Percentiles rank a stretch among this genome's conserved stretches.
Evolutionary conservation across 768 basidiomycete species (phyloP).

Genomic region (Amylocystis lapponica): DNA sequence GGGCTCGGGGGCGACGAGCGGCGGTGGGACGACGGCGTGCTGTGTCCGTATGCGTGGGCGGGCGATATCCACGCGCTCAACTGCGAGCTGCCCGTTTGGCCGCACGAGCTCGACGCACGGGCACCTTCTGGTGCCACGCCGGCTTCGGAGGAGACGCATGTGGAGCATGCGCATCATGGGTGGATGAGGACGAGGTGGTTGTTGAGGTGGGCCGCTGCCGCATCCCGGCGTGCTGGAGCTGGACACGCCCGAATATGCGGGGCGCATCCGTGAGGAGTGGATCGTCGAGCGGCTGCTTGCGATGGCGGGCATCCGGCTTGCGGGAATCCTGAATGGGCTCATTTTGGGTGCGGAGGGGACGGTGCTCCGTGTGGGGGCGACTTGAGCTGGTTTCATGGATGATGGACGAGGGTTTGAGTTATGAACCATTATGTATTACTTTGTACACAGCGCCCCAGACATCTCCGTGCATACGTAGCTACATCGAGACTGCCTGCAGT

Average conservation of each 20-base stretch:
- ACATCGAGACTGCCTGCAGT: too few species aligned
- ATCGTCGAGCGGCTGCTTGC: constrained; percentile 79
- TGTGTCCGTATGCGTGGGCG: constrained; percentile 82
- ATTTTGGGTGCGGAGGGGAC: constrained; percentile 37
- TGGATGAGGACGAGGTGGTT: constrained; percentile 9
- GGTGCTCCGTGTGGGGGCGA: not conserved
- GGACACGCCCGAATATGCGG: constrained; percentile 76
- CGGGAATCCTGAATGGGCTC: constrained; percentile 74
- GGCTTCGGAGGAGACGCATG: constrained; percentile 3
- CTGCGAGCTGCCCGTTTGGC: constrained; percentile 75
- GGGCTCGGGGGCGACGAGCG: constrained; percentile 17
- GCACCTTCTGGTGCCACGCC: constrained; percentile 22
- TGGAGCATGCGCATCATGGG: constrained; percentile 7
- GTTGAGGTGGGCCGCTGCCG: too few species aligned
- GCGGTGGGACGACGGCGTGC: constrained; percentile 43
- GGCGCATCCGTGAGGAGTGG: constrained; percentile 57
- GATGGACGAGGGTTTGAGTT: too few species aligned
- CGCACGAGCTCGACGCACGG: constrained; percentile 54
- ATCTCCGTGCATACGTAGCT: too few species aligned
- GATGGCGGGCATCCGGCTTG: constrained; percentile 79
- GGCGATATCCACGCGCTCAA: constrained; percentile 68
- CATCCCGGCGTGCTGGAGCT: constrained; percentile 55
- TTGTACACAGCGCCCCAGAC: too few species aligned
- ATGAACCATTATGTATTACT: too few species aligned
- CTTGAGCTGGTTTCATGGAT: too few species aligned